These are phyloP conservation scores for Cercophora samala DNA, from an alignment of 495 filamentous ascomycete species.

Conservation along the genomic window DNA sequence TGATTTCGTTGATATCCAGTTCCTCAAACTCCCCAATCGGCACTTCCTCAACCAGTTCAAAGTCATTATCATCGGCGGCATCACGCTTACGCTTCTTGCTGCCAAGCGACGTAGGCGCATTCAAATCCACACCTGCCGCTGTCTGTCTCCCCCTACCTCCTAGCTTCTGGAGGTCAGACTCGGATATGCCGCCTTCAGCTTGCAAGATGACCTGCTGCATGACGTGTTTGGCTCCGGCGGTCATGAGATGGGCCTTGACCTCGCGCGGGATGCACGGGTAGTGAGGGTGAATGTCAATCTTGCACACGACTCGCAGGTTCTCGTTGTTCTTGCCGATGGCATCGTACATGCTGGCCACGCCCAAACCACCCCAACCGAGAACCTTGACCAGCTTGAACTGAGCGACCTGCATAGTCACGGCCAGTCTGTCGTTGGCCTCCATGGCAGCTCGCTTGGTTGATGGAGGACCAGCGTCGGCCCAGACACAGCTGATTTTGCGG, in stretches of 20 bases:
- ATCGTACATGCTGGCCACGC: constrained; percentile 9
- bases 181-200: background rate
- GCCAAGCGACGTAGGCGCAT: background rate
- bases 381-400: constrained; percentile 8
- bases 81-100: background rate
- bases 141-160: background rate
- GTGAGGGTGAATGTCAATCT: background rate
- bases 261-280: background rate
- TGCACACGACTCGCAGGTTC: constrained; percentile 4
- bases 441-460: background rate
- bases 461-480: background rate
- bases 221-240: constrained; percentile 11
- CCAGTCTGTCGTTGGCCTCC: background rate
- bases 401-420: background rate
- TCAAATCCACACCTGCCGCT: background rate
- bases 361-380: constrained; percentile 11
- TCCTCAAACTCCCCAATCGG: background rate
- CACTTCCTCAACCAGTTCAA: background rate
- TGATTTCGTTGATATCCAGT: background rate
- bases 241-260: constrained; percentile 5
- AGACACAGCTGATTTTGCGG: background rate
- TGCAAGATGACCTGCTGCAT: background rate
- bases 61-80: background rate
- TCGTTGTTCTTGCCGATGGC: background rate
- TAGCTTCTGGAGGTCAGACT: background rate